Conservation (phyloP, 306 rosid genomes). For the Coriaria nepalensis region DNA sequence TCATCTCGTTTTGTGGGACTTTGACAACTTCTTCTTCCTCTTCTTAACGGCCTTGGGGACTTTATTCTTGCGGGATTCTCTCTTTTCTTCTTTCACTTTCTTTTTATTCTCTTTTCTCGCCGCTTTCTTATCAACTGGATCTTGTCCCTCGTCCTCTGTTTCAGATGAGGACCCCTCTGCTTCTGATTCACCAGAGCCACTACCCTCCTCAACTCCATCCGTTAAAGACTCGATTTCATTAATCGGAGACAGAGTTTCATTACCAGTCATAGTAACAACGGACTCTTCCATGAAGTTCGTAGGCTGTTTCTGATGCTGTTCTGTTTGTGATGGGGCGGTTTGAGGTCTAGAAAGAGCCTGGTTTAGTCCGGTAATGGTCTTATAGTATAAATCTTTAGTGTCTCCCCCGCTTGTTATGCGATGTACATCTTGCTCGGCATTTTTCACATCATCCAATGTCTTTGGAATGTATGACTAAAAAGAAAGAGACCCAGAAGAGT, state of each 20-base stretch:
- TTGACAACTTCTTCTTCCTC: slow-evolving; percentile 62
- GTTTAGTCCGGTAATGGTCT: slow-evolving; percentile 74
- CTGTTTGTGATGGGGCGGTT: slow-evolving; percentile 11
- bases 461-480: slow-evolving; percentile 68
- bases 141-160: slow-evolving; percentile 24
- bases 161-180: slow-evolving; percentile 23
- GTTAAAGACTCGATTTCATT: slow-evolving; percentile 21
- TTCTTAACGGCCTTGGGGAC: slow-evolving; percentile 76
- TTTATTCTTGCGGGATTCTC: slow-evolving; percentile 64
- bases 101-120: slow-evolving; percentile 76
- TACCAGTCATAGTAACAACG: neutral
- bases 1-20: slow-evolving; percentile 49
- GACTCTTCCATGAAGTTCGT: slow-evolving; percentile 12
- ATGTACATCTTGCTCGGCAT: slow-evolving; percentile 61
- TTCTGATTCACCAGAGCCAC: slow-evolving; percentile 29
- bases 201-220: slow-evolving; percentile 24
- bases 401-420: slow-evolving; percentile 59
- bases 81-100: slow-evolving; percentile 83
- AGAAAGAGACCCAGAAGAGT: slow-evolving; percentile 4
- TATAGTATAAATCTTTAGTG: slow-evolving; percentile 51
- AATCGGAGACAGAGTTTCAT: slow-evolving; percentile 6
- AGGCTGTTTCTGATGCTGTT: slow-evolving; percentile 11
- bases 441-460: slow-evolving; percentile 56
- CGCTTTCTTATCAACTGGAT: slow-evolving; percentile 54
- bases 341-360: slow-evolving; percentile 32